Base-by-base conservation (phyloP, 208 protist genomes). In the Wallacemonas sp. region DNA sequence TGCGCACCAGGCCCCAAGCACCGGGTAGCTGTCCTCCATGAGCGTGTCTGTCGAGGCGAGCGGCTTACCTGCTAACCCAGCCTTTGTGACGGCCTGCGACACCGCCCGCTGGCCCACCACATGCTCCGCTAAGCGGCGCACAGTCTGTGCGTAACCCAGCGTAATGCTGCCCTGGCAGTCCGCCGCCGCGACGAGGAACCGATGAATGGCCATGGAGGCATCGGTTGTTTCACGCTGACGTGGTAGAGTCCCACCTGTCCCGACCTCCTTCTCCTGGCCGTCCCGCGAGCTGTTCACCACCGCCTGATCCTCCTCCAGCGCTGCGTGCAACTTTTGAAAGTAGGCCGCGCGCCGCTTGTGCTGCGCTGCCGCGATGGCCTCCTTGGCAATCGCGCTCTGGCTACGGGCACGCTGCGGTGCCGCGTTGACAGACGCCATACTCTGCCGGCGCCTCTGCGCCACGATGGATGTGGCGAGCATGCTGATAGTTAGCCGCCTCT, bases 1-100 rank as follows among this genome's bases (percentile, higher is more conserved):
- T 15, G 39, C 55, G 21, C 26, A 36, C 65, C 65, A 70, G 42
- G 55, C 65, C 4, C 65, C 65, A 15, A 70, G 51, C 21, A 63
- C 0, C 2, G n/a, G 28, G 41, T 42, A 70, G 6, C n/a, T 17
- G 21, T 63, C 45, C 30, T 65, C 45, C 2, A 31, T 39, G 36
- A 14, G 9, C 36, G 36, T 14, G 36, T 41, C 36, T 41, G 9
- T 14, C n/a, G n/a, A n/a, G n/a, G n/a, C n/a, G n/a, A n/a, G n/a
- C n/a, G n/a, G n/a, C n/a, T n/a, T n/a, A n/a, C n/a, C n/a, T n/a
- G n/a, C n/a, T n/a, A n/a, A n/a, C n/a, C n/a, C n/a, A n/a, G n/a
- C n/a, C n/a, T n/a, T n/a, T n/a, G n/a, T n/a, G n/a, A n/a, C n/a
- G n/a, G n/a, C n/a, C n/a, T n/a, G n/a, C n/a, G n/a, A n/a, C n/a